Conservation (phyloP, 768 basidiomycete genomes). For the Panellus pusillus region DNA sequence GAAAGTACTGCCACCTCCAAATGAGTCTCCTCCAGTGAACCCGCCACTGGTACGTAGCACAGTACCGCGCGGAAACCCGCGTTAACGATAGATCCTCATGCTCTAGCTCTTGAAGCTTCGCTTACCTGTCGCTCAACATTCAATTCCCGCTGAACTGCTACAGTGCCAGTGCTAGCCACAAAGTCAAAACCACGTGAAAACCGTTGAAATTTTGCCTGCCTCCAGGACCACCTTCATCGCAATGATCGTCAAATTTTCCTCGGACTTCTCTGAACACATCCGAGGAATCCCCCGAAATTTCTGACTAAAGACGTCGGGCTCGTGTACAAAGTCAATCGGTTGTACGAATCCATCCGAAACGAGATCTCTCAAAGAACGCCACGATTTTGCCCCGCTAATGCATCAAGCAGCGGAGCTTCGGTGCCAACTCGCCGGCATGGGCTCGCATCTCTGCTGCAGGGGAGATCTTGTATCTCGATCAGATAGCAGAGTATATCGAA, state of each 20-base stretch:
- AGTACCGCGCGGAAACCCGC: too few relatives aligned
- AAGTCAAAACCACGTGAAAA: too few relatives aligned
- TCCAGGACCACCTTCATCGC: too few relatives aligned
- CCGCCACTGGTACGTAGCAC: too few relatives aligned
- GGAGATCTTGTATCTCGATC: constrained; percentile 9
- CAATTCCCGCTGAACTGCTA: too few relatives aligned
- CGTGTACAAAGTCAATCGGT: constrained; percentile 6
- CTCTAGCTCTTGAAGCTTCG: too few relatives aligned
- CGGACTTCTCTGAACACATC: constrained; percentile 4
- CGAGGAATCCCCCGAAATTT: constrained; percentile 7
- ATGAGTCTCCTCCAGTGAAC: too few relatives aligned
- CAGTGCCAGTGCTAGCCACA: too few relatives aligned
- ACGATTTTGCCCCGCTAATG: constrained; percentile 7
- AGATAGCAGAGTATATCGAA: constrained; percentile 2
- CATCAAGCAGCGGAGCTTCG: not conserved
- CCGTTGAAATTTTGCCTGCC: too few relatives aligned
- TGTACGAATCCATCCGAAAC: not conserved
- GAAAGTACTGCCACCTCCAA: too few relatives aligned
- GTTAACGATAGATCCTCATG: too few relatives aligned
- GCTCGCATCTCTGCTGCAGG: constrained; percentile 6
- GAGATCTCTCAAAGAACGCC: constrained; percentile 3
- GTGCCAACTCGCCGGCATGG: constrained; percentile 5
- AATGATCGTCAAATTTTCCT: not conserved
- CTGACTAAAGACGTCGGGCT: constrained; percentile 6
- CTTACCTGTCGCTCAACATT: too few relatives aligned